Evolutionary conservation across 768 basidiomycete genomes (phyloP).

Genomic region (Strobilomyces confusus): DNA sequence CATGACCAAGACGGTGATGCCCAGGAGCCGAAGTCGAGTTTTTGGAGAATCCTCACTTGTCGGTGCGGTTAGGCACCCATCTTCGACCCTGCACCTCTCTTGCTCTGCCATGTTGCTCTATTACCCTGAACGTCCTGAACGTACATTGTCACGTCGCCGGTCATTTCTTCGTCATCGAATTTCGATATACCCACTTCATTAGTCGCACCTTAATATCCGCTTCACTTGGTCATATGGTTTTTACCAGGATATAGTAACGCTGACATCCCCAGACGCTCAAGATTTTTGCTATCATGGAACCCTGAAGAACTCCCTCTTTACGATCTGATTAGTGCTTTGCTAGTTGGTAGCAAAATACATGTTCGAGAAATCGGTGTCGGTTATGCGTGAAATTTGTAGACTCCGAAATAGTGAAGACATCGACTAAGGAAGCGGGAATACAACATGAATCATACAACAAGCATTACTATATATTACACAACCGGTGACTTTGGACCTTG

Average conservation of each 20-base stretch:
- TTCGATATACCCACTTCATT: conserved; percentile 34
- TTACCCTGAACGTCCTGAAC: conserved; percentile 27
- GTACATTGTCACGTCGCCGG: conserved; percentile 28
- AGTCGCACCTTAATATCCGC: conserved; percentile 35
- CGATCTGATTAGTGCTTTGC: conserved; percentile 32
- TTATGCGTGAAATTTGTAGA: conserved; percentile 5
- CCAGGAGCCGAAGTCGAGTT: conserved; percentile 46
- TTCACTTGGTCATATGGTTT: conserved; percentile 32
- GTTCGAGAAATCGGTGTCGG: conserved; percentile 11
- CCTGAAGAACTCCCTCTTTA: conserved; percentile 19
- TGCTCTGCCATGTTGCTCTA: conserved; percentile 18
- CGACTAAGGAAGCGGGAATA: conserved; percentile 1
- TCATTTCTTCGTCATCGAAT: conserved; percentile 36
- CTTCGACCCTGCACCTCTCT: conserved; percentile 12
- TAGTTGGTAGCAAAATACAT: conserved; percentile 22
- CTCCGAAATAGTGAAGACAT: background rate
- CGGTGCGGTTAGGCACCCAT: conserved; percentile 54
- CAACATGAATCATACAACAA: background rate
- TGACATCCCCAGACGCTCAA: conserved; percentile 21
- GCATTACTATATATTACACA: background rate
- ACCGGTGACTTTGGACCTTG: background rate
- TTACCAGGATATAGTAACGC: conserved; percentile 27
- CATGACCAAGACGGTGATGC: conserved; percentile 53
- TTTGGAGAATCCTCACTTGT: conserved; percentile 73
- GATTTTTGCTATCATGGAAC: conserved; percentile 25